phyloP scores from a whole-genome alignment of 1,139 yeast genomes.

The Kodamaea sp. region DNA sequence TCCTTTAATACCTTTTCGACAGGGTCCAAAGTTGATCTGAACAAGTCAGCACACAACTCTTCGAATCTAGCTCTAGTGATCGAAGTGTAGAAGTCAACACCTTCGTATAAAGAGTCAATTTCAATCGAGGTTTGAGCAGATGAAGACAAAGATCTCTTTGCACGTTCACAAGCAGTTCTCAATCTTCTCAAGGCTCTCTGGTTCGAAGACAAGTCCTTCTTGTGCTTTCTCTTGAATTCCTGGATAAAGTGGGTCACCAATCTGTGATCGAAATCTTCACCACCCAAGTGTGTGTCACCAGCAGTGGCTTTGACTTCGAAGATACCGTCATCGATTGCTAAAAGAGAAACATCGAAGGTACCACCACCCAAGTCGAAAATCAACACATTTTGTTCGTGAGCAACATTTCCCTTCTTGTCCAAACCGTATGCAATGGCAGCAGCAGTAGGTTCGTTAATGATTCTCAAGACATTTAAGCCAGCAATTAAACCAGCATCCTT shows the following conservation, averaged over 20 bases:
- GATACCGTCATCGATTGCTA: conserved; percentile 24
- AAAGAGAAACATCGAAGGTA: conserved; percentile 46
- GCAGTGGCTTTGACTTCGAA: conserved; percentile 28
- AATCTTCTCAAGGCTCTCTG: conserved; percentile 86
- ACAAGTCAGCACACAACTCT: conserved; percentile 79
- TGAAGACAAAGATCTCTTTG: conserved; percentile 86
- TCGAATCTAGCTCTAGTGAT: conserved; percentile 92
- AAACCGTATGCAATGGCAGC: conserved; percentile 54
- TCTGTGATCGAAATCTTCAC: conserved; percentile 75
- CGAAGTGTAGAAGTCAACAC: conserved; percentile 79
- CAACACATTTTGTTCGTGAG: conserved; percentile 29
- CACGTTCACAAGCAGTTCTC: conserved; percentile 91
- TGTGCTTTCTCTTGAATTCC: conserved; percentile 85
- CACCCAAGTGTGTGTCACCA: conserved; percentile 28
- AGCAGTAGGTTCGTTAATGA: conserved; percentile 53
- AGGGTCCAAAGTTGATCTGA: conserved; percentile 84
- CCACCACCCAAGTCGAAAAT: conserved; percentile 56
- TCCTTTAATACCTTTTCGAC: conserved; percentile 87
- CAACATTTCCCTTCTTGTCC: conserved; percentile 32
- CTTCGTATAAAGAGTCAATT: conserved; percentile 79
- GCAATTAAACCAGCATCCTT: conserved; percentile 53
- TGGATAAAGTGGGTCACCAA: conserved; percentile 75
- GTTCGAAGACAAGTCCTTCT: conserved; percentile 70
- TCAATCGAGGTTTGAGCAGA: conserved; percentile 85
- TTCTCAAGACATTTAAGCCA: conserved; percentile 51